Evolutionary conservation across 1,284 basidiomycete species (phyloP).

Genomic region (Sporisorium graminicola): DNA sequence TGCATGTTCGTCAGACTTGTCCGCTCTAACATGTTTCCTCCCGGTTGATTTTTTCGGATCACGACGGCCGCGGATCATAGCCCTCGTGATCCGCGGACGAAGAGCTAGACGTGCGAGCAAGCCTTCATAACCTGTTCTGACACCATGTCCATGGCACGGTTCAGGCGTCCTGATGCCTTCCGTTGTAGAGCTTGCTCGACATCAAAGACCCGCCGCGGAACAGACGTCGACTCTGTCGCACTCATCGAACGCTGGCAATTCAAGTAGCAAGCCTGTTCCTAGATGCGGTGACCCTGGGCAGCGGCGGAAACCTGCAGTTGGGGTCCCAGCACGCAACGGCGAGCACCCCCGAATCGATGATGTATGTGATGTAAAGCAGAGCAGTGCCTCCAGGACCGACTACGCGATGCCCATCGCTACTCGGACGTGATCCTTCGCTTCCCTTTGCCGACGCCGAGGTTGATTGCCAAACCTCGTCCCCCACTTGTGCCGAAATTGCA

Average conservation of each 20-base stretch:
- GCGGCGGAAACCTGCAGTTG: neutral
- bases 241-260: no score
- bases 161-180: neutral
- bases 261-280: no score
- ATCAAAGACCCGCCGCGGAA: no score
- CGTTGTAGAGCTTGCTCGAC: no score
- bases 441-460: neutral
- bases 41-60: neutral
- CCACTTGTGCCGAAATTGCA: slow-evolving; percentile 2
- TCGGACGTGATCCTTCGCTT: neutral
- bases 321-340: neutral
- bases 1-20: no score
- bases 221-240: no score
- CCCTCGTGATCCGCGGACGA: slow-evolving; percentile 1
- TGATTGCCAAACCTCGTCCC: neutral
- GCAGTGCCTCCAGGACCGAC: no score
- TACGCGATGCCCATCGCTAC: neutral
- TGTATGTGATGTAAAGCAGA: no score
- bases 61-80: neutral
- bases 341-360: neutral
- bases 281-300: no score
- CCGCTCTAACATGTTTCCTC: no score
- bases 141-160: neutral
- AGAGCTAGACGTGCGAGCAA: neutral
- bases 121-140: no score